Base-by-base conservation (phyloP, 129 eudicot species). In the Erigeron canadensis region DNA sequence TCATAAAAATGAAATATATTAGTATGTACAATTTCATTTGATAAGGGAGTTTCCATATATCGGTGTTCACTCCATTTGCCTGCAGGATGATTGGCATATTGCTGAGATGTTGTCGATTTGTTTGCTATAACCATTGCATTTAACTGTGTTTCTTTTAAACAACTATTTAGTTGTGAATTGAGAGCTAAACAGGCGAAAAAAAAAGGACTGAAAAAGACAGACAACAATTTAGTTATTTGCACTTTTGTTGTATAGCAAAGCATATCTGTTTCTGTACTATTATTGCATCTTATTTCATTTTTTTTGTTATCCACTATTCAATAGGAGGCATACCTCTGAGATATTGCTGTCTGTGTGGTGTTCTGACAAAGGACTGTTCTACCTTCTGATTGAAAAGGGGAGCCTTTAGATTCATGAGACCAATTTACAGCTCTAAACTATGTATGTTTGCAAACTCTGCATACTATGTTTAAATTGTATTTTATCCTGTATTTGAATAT, bases 321-420 rank as follows among this genome's bases (percentile, higher is more conserved):
- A 23, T n/a, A 58, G 63, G 39, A 58, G 63, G 5, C 10, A 21
- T 58, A 57, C 11, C 11, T 58, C 39, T 57, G 63, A 15, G 21
- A 10, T 19, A 39, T 57, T 22, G 9, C 40, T 8, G 63, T 58
- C n/a, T 5, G 16, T 58, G 63, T 58, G 63, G 15, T 11, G 15
- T 58, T 58, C 10, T 8, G 8, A 58, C 41, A n/a, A 54, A 54
- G 21, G 60, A 17, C 18, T 2, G 41, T 22, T 58, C 41, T 58
- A 58, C 63, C 63, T 22, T 58, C 39, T 58, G 63, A n/a, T n/a
- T n/a, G n/a, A n/a, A 19, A 58, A 39, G 22, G 2, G 63, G 63
- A 22, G 12, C 41, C 63, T 55, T 4, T 17, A 58, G 63, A 6
- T 58, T 57, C 12, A 5, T 54, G 28, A 54, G 28, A n/a, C n/a